Evolutionary conservation across 1,284 basidiomycete species (phyloP), one percentile per base, ranked within the genome.

Genomic region (Fistulinella cinereoalba): DNA sequence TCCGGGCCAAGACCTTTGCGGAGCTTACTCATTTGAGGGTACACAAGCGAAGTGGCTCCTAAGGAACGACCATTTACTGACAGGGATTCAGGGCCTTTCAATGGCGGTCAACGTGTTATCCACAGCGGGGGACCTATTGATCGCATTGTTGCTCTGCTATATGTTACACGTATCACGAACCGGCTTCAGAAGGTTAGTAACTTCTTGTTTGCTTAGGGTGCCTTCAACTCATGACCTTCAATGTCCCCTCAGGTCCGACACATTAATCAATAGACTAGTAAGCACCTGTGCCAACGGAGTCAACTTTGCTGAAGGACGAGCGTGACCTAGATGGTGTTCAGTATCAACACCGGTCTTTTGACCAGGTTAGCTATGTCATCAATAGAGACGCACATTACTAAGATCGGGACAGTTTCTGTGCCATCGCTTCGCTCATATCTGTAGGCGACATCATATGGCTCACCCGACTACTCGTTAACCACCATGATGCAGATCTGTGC

Each of bases 141-240:
- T 83, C 42, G 74, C 80, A 1, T 60, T 54, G 7, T 67, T 70
- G 23, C 70, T 83, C 27, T 78, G 75, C 55, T 65, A 53, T 1
- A 64, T 81, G 39, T 69, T 83, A 12, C 74, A 76, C 49, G 58
- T 57, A 8, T 77, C 76, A 1, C 69, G 79, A 21, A 80, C 79
- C 9, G 77, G 79, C 10, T 79, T 80, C 62, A 65, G 68, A 15
- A 72, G 71, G 78, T 72, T 37, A 45, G 58, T 52, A 18, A 19
- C 25, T 12, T 21, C 24, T 10, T 3, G 6, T 10, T 12, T 22
- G 6, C 25, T 15, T 19, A 1, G 2, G 25, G 4, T n/a, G 27
- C 13, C 21, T 21, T 21, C 24, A 16, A 34, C 10, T 33, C 7
- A 9, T n/a, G 18, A 33, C 2, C 13, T 12, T 8, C 7, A 31